Evolutionary conservation across 1,284 basidiomycete genomes (phyloP).

Genomic region (Agaricales sp.): DNA sequence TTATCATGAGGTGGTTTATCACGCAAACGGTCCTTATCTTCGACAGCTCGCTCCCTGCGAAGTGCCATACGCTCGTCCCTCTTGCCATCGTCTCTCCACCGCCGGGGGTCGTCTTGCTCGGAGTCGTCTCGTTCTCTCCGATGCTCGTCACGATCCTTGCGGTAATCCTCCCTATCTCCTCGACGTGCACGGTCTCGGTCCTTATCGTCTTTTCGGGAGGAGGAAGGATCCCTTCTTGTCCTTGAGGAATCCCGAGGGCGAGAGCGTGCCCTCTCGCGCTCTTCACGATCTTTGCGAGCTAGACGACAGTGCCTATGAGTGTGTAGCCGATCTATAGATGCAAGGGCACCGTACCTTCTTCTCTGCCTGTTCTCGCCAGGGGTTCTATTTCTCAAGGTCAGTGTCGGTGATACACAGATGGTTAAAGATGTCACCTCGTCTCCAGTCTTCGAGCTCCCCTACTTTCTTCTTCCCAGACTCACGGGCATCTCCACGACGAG

Average conservation of each 20-base stretch:
- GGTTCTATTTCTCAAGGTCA: slow-evolving; percentile 6
- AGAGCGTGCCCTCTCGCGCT: slow-evolving; percentile 48
- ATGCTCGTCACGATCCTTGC: slow-evolving; percentile 32
- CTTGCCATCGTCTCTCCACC: slow-evolving; percentile 73
- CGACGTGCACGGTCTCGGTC: slow-evolving; percentile 19
- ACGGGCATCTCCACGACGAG: slow-evolving; percentile 44
- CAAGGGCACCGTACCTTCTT: no score
- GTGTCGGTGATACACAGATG: slow-evolving; percentile 9
- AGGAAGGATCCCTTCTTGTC: slow-evolving; percentile 44
- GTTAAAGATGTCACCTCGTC: slow-evolving; percentile 44
- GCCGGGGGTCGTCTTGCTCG: slow-evolving; percentile 46
- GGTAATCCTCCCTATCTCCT: slow-evolving; percentile 24
- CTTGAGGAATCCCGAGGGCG: slow-evolving; percentile 50
- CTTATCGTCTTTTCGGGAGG: slow-evolving; percentile 33
- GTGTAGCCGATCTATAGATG: no score
- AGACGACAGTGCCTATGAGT: no score
- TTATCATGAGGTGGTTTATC: slow-evolving; percentile 30
- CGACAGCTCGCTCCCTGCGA: slow-evolving; percentile 33
- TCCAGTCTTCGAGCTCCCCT: slow-evolving; percentile 72
- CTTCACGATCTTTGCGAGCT: slow-evolving; percentile 38
- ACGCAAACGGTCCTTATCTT: slow-evolving; percentile 29
- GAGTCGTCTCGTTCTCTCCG: slow-evolving; percentile 20
- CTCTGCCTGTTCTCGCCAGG: slow-evolving; percentile 33
- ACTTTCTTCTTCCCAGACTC: slow-evolving; percentile 57
- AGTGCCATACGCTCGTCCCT: slow-evolving; percentile 59